phyloP scores from a whole-genome alignment of 2,329 filamentous ascomycete species.

The Trichophyton benhamiae region DNA sequence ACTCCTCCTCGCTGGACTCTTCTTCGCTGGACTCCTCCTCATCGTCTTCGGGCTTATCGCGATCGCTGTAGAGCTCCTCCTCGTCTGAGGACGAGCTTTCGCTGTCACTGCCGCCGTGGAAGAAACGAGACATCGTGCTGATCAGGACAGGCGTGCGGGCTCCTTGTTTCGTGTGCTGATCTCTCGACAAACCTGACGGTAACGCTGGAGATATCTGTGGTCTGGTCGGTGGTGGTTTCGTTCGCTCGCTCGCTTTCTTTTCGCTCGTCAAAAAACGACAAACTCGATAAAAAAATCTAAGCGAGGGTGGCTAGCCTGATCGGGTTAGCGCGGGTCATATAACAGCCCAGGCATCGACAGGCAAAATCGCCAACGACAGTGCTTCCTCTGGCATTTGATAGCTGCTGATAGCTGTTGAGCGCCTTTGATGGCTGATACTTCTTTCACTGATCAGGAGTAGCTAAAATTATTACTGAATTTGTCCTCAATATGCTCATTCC shows the following conservation, averaged over 20 bases:
- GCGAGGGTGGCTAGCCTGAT: conserved; percentile 23
- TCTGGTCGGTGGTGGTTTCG: neutral
- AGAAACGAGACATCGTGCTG: conserved; percentile 77
- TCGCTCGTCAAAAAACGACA: neutral
- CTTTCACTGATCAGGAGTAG: too few species aligned
- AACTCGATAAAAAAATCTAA: conserved; percentile 30
- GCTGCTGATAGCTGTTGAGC: too few species aligned
- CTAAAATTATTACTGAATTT: too few species aligned
- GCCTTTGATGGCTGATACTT: too few species aligned
- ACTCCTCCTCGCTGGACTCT: conserved; percentile 45
- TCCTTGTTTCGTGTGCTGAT: neutral
- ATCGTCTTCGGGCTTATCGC: conserved; percentile 47
- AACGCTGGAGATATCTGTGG: neutral
- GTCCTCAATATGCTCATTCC: too few species aligned
- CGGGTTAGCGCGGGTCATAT: conserved; percentile 5
- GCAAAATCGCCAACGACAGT: neutral
- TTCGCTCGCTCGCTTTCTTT: neutral
- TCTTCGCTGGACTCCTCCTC: conserved; percentile 42
- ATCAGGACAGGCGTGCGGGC: neutral
- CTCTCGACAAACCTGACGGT: neutral
- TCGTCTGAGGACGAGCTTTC: conserved; percentile 88
- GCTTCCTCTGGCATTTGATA: neutral
- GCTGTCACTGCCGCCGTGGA: conserved; percentile 91
- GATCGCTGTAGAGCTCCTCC: conserved; percentile 81
- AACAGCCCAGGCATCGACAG: neutral